Evolutionary conservation across 805 yeast species (phyloP).

Genomic region (Candida takata): DNA sequence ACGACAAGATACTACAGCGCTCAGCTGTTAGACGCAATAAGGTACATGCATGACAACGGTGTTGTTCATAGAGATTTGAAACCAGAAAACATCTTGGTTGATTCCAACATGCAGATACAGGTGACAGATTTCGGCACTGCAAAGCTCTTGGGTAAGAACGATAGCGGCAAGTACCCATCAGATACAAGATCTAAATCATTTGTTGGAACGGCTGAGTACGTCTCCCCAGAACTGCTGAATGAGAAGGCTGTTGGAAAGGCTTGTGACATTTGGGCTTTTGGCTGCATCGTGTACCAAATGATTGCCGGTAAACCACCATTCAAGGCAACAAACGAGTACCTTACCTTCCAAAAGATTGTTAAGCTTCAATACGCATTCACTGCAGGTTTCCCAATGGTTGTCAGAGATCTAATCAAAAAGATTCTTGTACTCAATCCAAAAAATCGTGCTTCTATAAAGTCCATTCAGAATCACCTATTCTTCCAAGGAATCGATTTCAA

Average conservation of each 20-base stretch:
- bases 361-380: conserved; percentile 77
- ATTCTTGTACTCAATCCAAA: conserved; percentile 59
- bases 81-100: conserved; percentile 74
- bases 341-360: conserved; percentile 75
- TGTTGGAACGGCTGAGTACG: conserved; percentile 84
- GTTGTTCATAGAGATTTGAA: conserved; percentile 76
- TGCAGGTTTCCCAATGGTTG: conserved; percentile 72
- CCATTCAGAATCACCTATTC: conserved; percentile 58
- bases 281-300: conserved; percentile 93
- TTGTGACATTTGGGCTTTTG: conserved; percentile 98
- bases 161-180: conserved; percentile 49
- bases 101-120: conserved; percentile 51
- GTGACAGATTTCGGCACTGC: conserved; percentile 87
- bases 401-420: conserved; percentile 67
- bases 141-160: conserved; percentile 47
- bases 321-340: conserved; percentile 74
- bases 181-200: conserved; percentile 71
- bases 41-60: conserved; percentile 67
- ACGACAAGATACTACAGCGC: conserved; percentile 63
- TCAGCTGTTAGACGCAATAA: conserved; percentile 67
- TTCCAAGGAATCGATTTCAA: conserved; percentile 50
- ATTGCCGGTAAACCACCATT: conserved; percentile 88
- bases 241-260: conserved; percentile 81
- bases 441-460: conserved; percentile 49
- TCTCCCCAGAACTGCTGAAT: conserved; percentile 72